A percentile compares a stretch with the other conserved stretches of the same genome.
These are phyloP conservation scores for Stentor coeruleus DNA, from an alignment of 73 alveolate species.

Conservation along the genomic window DNA sequence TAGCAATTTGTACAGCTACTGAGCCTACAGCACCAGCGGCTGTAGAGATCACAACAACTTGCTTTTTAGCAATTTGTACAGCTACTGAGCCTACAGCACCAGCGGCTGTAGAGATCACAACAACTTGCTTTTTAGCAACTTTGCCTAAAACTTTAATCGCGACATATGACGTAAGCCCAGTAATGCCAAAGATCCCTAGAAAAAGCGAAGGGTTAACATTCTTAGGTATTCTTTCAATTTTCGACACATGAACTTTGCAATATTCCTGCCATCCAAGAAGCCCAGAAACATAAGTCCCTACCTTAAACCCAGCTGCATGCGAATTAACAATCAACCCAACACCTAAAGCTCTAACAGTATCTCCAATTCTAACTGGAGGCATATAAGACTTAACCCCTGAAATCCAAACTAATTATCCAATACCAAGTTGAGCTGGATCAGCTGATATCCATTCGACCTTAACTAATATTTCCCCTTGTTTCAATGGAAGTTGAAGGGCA, in stretches of 20 bases:
- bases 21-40: conserved; percentile 41
- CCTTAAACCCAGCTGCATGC: not conserved
- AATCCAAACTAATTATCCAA: not conserved
- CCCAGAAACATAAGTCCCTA: conserved; percentile 3
- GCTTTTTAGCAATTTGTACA: conserved; percentile 25
- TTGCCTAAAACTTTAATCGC: not conserved
- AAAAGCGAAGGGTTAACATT: conserved; percentile 1
- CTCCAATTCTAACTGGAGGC: not conserved
- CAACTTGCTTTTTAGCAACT: not conserved
- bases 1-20: conserved; percentile 31
- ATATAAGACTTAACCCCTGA: not conserved
- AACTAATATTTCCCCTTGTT: conserved; percentile 11
- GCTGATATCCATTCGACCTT: conserved; percentile 20
- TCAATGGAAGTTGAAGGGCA: not conserved
- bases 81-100: conserved; percentile 35
- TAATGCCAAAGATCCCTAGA: conserved; percentile 8
- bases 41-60: conserved; percentile 20
- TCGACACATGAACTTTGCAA: not conserved
- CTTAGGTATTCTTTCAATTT: not conserved
- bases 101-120: conserved; percentile 36
- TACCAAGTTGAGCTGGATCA: conserved; percentile 14
- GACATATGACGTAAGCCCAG: conserved; percentile 16
- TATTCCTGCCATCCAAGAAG: not conserved
- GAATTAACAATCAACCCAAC: conserved; percentile 3
- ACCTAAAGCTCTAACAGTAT: not conserved